Base-by-base conservation (phyloP, 2,329 filamentous ascomycete species). In the Diplodia sapinea region DNA sequence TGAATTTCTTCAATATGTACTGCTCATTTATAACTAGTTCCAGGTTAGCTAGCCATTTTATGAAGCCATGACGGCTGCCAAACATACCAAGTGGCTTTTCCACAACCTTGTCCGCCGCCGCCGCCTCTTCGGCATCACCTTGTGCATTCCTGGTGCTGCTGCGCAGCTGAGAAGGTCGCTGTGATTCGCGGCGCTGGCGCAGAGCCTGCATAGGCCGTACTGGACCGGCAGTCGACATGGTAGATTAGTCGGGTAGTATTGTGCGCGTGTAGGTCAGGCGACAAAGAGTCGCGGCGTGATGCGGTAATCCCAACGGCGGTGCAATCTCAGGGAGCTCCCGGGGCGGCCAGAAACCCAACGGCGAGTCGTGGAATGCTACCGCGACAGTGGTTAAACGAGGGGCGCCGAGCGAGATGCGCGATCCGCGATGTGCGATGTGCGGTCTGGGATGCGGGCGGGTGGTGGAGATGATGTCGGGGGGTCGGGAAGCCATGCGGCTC, bases 1-100 rank as follows among this genome's bases (percentile, higher is more conserved):
- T 84, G 79, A 90, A 93, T 79, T 94, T 96, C 73, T 87, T 89
- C n/a, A 98, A 83, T 57, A 98, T 93, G 73, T 95, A 92, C 15
- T 86, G 80, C 69, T 89, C 87, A 36, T 89, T 91, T 76, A 90
- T 86, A 52, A 94, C 93, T 93, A 67, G 29, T 15, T 15, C 4
- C n/a, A 2, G 4, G 49, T 43, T 17, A 64, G 51, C 20, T 12
- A 52, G 3, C 33, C 12, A 47, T 15, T 1, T 1, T 9, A 33
- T 17, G 26, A 20, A 20, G 43, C 43, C n/a, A 31, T 8, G 17
- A 31, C 12, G 7, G 17, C 20, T 52, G 26, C 8, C 15, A 1
- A 33, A 47, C 71, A n/a, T 73, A 77, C 75, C 74, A 68, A 74
- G 77, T 68, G 74, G 76, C 69, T 71, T 74, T 40, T 71, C 66